Evolutionary conservation across 805 yeast species (phyloP), one percentile per base, ranked within the genome.

Genomic region (Candida fluviatilis): DNA sequence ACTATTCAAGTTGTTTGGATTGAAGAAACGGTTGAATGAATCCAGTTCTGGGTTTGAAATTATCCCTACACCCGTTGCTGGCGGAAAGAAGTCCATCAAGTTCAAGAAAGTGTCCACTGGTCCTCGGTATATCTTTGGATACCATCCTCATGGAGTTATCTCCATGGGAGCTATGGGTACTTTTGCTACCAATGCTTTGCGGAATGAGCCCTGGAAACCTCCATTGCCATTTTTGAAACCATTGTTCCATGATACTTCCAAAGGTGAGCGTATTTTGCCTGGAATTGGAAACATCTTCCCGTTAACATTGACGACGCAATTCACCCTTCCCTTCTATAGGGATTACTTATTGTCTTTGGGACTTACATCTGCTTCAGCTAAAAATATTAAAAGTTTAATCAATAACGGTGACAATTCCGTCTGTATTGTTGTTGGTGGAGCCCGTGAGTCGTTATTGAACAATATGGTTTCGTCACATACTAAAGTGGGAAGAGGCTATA

Each of bases 81-180:
- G 16, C 5, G 14, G 43, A 39, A 29, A 26, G 11, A 32, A 41
- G 13, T 30, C 36, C 6, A 45, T 45, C 13, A 50, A 47, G 30
- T 47, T 37, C 35, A 58, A 57, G 35, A 50, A 52, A 31, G 60
- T 68, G 1, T 52, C 71, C 35, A 62, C 78, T 3, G 91, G 88
- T 0, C 90, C 87, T 2, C 66, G 83, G 26, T 91, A 93, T 58
- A 77, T 91, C 2, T 91, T 91, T 61, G 95, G 96, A 0, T 82
- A 87, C 53, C 97, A 90, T 59, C 99, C 99, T 0, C 99, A 93
- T 58, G 99, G 99, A 0, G 90, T 91, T 12, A 89, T 90, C 10
- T 85, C 95, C 1, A 73, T 90, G 75, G 96, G 97, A 2, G 90
- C 83, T 1, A 80, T 90, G 57, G 95, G 95, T 1, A 80, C 82